Evolutionary conservation across 164 flowering plant species (phyloP).

Genomic region (Magnolia sinica): DNA sequence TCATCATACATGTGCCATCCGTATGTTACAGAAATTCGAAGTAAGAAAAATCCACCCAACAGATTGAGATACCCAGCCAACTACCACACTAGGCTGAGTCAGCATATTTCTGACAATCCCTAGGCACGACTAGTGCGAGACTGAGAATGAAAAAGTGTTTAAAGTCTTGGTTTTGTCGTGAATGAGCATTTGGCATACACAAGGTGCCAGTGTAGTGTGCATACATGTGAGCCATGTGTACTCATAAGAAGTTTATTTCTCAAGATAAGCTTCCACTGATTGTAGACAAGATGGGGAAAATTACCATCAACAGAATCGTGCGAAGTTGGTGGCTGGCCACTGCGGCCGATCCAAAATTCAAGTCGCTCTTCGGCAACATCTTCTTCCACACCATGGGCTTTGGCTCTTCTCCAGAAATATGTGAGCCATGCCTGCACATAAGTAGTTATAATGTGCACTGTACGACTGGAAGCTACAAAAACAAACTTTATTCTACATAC

Average conservation of each 20-base stretch:
- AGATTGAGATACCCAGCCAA: too few species aligned
- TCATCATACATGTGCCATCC: too few species aligned
- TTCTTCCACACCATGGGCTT: slow-evolving; percentile 75
- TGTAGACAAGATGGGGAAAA: neutral
- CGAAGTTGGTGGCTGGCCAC: slow-evolving; percentile 72
- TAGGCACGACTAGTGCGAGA: too few species aligned
- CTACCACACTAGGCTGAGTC: too few species aligned
- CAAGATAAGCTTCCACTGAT: neutral
- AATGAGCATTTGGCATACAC: too few species aligned
- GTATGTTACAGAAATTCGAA: too few species aligned
- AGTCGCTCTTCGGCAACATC: slow-evolving; percentile 92
- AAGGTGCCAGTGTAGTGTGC: too few species aligned
- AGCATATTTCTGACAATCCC: too few species aligned
- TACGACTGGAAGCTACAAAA: neutral
- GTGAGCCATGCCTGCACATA: slow-evolving; percentile 81
- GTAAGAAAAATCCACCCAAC: too few species aligned
- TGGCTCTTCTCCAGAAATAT: slow-evolving; percentile 96
- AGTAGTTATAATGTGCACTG: neutral
- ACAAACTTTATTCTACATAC: neutral
- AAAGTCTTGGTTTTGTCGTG: too few species aligned
- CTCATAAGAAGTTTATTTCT: neutral
- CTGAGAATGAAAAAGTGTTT: too few species aligned
- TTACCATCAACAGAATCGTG: slow-evolving; percentile 97
- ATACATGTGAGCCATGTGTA: too few species aligned
- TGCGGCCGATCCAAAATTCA: slow-evolving; percentile 79